A percentile compares a stretch with the other conserved stretches of the same genome.
phyloP scores from a whole-genome alignment of 176 grass and related monocot genomes.

The Ananas comosus region DNA sequence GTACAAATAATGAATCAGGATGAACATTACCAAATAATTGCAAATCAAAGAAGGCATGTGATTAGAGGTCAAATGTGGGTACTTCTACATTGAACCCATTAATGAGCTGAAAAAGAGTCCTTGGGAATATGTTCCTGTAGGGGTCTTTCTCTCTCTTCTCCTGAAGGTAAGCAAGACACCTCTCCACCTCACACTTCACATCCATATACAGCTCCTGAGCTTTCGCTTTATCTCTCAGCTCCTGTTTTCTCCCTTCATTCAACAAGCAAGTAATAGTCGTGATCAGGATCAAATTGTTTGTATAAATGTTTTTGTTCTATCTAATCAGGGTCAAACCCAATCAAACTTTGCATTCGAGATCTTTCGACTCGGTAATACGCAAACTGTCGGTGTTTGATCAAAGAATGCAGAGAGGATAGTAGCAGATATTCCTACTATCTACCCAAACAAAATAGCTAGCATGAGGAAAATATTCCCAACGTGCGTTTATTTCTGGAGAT shows the following conservation, averaged over 20 bases:
- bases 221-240: constrained; percentile 47
- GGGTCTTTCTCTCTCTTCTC: constrained; percentile 76
- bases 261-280: constrained; percentile 11
- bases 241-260: constrained; percentile 52
- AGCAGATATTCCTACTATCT: too few relatives aligned
- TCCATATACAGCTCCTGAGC: constrained; percentile 64
- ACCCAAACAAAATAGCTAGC: too few relatives aligned
- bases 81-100: constrained; percentile 51
- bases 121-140: constrained; percentile 66
- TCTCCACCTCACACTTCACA: constrained; percentile 74
- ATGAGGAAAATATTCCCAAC: too few relatives aligned
- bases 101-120: constrained; percentile 58
- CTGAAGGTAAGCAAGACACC: constrained; percentile 57
- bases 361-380: too few relatives aligned
- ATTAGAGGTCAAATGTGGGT: constrained; percentile 80
- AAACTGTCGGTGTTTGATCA: too few relatives aligned
- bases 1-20: too few relatives aligned
- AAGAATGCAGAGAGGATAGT: too few relatives aligned
- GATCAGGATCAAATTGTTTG: constrained; percentile 1
- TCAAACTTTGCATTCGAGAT: too few relatives aligned
- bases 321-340: too few relatives aligned
- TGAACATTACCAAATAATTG: too few relatives aligned
- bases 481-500: too few relatives aligned
- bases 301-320: background rate
- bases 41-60: background rate